A percentile compares a stretch with the other conserved stretches of the same genome.
These are phyloP conservation scores for Dothideomycetes sp. DNA, from an alignment of 2,329 filamentous ascomycete genomes.

Conservation along the genomic window DNA sequence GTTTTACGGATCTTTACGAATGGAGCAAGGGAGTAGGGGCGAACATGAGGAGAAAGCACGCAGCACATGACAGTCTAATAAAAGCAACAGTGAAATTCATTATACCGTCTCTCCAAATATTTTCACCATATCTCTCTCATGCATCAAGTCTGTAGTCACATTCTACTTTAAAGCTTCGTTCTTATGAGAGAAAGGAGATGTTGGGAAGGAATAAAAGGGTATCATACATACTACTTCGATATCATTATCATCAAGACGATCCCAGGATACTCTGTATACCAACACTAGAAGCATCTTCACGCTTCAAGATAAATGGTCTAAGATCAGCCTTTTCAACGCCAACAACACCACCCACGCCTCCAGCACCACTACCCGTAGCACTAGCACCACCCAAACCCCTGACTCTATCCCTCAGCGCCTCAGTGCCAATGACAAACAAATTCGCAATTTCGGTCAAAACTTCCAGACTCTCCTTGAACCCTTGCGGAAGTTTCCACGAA, in stretches of 20 bases:
- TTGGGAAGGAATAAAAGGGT: background rate
- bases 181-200: background rate
- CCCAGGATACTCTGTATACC: slow-evolving; percentile 78
- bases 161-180: too few relatives aligned
- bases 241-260: too few relatives aligned
- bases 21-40: too few relatives aligned
- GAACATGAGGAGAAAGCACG: too few relatives aligned
- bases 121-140: too few relatives aligned
- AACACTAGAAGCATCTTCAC: slow-evolving; percentile 72
- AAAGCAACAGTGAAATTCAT: too few relatives aligned
- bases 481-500: slow-evolving; percentile 58
- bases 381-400: slow-evolving; percentile 30
- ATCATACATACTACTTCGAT: background rate
- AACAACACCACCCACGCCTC: slow-evolving; percentile 18
- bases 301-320: slow-evolving; percentile 71
- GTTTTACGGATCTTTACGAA: too few relatives aligned
- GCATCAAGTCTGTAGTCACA: too few relatives aligned
- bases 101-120: too few relatives aligned
- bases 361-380: slow-evolving; percentile 23
- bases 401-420: slow-evolving; percentile 43
- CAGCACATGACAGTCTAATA: too few relatives aligned
- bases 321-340: slow-evolving; percentile 47
- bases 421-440: slow-evolving; percentile 78
- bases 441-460: slow-evolving; percentile 88
- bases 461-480: slow-evolving; percentile 55